Evolutionary conservation across 495 filamentous ascomycete species (phyloP).

Genomic region (Hyaloscypha hepaticicola): DNA sequence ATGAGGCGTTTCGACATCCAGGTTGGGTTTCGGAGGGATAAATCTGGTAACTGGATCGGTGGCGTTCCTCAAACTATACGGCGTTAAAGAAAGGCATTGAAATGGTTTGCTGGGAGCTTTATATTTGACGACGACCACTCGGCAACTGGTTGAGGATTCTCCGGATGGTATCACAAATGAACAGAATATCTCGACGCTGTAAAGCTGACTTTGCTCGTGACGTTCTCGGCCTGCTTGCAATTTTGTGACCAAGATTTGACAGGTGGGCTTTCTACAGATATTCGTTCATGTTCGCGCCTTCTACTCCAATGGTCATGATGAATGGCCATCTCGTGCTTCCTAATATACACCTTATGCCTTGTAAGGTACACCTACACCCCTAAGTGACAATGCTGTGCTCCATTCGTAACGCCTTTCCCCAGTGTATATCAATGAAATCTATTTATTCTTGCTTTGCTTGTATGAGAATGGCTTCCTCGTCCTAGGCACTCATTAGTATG

Average conservation of each 20-base stretch:
- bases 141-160: too few species aligned
- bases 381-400: neutral
- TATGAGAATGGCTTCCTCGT: constrained; percentile 85
- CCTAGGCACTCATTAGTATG: constrained; percentile 43
- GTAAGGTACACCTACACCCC: neutral
- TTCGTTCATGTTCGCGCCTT: neutral
- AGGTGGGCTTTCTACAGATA: neutral
- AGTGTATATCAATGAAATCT: constrained; percentile 22
- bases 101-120: neutral
- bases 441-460: constrained; percentile 77
- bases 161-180: neutral
- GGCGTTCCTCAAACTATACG: constrained; percentile 7
- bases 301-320: neutral
- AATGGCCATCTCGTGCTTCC: neutral
- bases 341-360: neutral
- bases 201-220: neutral
- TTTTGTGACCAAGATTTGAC: neutral
- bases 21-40: neutral
- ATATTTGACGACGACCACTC: neutral
- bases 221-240: neutral
- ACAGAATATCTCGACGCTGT: neutral
- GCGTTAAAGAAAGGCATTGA: constrained; percentile 1
- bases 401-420: neutral
- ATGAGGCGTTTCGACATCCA: neutral
- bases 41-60: neutral